phyloP scores from a whole-genome alignment of 2,329 filamentous ascomycete species.

The Cladosporium sphaerospermum region DNA sequence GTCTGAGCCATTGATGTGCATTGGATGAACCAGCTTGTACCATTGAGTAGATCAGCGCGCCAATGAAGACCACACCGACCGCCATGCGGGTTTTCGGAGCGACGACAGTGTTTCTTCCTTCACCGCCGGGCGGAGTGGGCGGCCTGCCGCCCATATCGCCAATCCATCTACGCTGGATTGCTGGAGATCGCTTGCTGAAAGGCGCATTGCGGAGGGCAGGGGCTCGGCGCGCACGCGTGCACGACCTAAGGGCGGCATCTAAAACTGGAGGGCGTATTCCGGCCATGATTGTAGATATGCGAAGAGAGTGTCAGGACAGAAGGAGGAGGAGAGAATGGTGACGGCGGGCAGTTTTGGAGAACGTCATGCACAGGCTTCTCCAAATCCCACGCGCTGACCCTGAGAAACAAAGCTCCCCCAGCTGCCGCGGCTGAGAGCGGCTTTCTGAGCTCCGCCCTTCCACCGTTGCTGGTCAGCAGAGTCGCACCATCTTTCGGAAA shows the following conservation, averaged over 20 bases:
- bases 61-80: conserved; percentile 46
- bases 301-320: neutral
- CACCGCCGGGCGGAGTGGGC: conserved; percentile 23
- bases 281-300: conserved; percentile 1
- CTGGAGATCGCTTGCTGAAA: conserved; percentile 16
- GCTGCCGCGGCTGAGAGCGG: conserved; percentile 8
- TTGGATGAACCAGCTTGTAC: conserved; percentile 37
- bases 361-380: conserved; percentile 3
- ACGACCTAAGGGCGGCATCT: conserved; percentile 8
- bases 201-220: conserved; percentile 11
- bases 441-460: neutral
- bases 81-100: conserved; percentile 39
- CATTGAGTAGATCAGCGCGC: conserved; percentile 54
- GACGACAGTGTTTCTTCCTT: conserved; percentile 31
- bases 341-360: conserved; percentile 3
- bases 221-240: conserved; percentile 8
- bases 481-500: neutral
- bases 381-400: neutral
- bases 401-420: neutral
- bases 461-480: neutral
- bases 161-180: conserved; percentile 21
- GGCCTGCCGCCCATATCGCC: conserved; percentile 19
- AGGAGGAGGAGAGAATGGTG: neutral
- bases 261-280: conserved; percentile 6
- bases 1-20: neutral